Base-by-base conservation (phyloP, 495 filamentous ascomycete species). In the Daldinia grandis region DNA sequence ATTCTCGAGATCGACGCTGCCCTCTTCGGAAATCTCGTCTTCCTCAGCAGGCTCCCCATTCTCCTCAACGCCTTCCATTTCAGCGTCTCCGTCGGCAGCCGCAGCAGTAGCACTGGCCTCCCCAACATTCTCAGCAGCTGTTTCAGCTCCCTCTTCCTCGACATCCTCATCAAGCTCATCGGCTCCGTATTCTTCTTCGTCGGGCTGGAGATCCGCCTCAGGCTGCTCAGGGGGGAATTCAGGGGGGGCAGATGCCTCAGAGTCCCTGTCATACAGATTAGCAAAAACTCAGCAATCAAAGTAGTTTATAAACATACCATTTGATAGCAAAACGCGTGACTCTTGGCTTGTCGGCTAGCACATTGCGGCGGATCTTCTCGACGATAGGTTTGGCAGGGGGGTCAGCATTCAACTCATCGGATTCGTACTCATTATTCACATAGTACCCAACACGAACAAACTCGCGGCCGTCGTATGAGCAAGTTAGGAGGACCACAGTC, bases 361-460 rank as follows among this genome's bases (percentile, higher is more conserved):
- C 91, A 72, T 95, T 97, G 60, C 95, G 88, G 64, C 91, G 86
- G 62, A 99, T 93, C 73, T 92, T 91, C 76, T 98, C 96, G 62
- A 97, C 90, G 72, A 94, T 87, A 31, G 93, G 92, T 84, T 97
- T 96, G 50, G 93, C 87, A 3, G 96, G 95, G 12, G 95, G 96
- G 62, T 97, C 93, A 25, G 89, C 88, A 65, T 86, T 87, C 51
- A 99, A 85, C 80, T 97, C 93, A 72, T 97, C 93, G 25, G 90
- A 91, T 71, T 95, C 92, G 78, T 99, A 99, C 78, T 98, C 96
- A 72, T 98, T 98, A 83, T 97, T 99, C 64, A 98, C 94, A 73
- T 99, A 99, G 86, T 99, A 99, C 42, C 95, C 95, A 24, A 99
- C 95, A 72, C 95, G 94, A 40, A 99, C 95, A 73, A 99, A 99